Conservation (phyloP, 768 basidiomycete species). For the Rubroboletus pulcherrimus region DNA sequence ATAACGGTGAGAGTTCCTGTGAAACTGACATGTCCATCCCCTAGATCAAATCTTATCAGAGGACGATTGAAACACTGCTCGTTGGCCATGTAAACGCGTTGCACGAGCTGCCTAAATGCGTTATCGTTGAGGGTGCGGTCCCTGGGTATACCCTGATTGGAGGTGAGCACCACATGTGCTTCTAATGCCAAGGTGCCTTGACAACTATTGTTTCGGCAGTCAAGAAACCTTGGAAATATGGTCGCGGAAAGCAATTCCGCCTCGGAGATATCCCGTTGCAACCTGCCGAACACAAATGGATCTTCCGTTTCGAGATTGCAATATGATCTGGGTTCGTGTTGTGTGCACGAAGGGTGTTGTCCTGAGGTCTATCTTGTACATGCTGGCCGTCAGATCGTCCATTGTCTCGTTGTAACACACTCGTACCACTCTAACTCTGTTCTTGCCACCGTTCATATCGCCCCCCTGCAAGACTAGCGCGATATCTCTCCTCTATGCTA, state of each 20-base stretch:
- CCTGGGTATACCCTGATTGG: conserved; percentile 22
- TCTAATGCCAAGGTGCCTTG: neutral
- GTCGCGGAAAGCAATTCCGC: conserved; percentile 26
- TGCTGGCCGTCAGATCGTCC: conserved; percentile 1
- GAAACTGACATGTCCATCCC: neutral
- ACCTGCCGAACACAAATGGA: conserved; percentile 27
- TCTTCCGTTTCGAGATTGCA: conserved; percentile 18
- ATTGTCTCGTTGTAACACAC: neutral
- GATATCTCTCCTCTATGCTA: conserved; percentile 67
- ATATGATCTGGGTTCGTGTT: neutral
- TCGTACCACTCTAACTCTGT: conserved; percentile 39
- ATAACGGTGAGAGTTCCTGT: conserved; percentile 19
- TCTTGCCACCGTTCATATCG: conserved; percentile 69
- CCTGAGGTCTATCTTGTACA: neutral
- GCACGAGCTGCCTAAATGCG: conserved; percentile 12
- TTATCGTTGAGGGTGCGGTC: conserved; percentile 9
- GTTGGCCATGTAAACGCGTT: conserved; percentile 16
- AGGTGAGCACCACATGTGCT: conserved; percentile 2
- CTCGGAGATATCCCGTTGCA: conserved; percentile 16
- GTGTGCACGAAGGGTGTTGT: neutral
- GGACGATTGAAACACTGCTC: conserved; percentile 25
- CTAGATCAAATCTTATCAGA: conserved; percentile 5
- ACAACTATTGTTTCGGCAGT: conserved; percentile 12
- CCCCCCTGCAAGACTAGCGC: conserved; percentile 49
- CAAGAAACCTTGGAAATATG: conserved; percentile 28